Base-by-base conservation (phyloP, 2,329 filamentous ascomycete species). In the Fusarium coffeatum region DNA sequence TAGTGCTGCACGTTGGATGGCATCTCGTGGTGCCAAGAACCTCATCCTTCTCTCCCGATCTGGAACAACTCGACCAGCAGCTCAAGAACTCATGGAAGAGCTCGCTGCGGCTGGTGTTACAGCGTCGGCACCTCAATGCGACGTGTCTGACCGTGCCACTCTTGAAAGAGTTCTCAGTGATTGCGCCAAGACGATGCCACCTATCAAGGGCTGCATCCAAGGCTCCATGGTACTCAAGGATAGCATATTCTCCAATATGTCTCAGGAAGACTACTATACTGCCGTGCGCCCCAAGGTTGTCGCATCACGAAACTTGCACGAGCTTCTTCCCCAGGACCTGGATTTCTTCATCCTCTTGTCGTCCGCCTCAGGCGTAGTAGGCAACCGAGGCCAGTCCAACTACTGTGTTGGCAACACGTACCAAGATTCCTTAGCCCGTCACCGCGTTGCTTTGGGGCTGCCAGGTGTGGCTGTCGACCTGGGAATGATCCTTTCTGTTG, bases 291-390 rank as follows among this genome's bases (percentile, higher is more conserved):
- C 84, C 67, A 89, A 88, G 74, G 83, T 86, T 0, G 77, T 82
- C 9, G 86, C 85, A 8, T 84, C 83, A 4, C 85, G 83, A 82
- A 88, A 88, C 73, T 80, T 88, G 54, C 85, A 88, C 73, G 77
- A 82, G 18, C 43, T 64, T 8, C 54, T 64, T 25, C 43, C 42
- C 2, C 25, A 42, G 6, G 18, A 46, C 28, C 78, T 86, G 2
- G 84, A 87, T 74, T 87, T 88, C 77, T 88, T 88, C 75, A 78
- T 86, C 25, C 80, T 83, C 27, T 82, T 87, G n/a, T 88, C 86
- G 0, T 85, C 85, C 5, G 81, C 83, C 1, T 82, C 84, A 5
- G 82, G 85, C n/a, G 79, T 84, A 3, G 84, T 87, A 16, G 86
- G 85, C 1, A 84, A 85, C 73, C 79, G 80, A 47, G 83, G 83